Evolutionary conservation across 2,329 filamentous ascomycete species (phyloP), one percentile per base, ranked within the genome.

Genomic region (Colletotrichum sp.): DNA sequence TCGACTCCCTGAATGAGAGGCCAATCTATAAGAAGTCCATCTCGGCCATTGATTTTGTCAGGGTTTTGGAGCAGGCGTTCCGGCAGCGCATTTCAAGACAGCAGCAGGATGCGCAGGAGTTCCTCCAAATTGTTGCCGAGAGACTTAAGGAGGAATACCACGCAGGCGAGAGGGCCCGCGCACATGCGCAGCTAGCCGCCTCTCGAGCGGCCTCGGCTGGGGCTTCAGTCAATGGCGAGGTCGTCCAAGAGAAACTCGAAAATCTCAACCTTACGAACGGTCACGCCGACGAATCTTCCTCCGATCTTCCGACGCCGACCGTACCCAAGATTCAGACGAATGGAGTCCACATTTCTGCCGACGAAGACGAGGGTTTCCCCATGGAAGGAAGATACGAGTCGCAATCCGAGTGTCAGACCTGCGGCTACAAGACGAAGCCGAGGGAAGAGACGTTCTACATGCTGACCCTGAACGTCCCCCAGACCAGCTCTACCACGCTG

Each of bases 61-160:
- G 91, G 77, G 93, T 94, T 0, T 88, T 99, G 67, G 97, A 99
- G 86, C 88, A 89, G 34, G 96, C 96, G 1, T 99, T 98, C 82
- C 92, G 92, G 72, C 96, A 98, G 81, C 93, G 95, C 80, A 98
- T 99, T 80, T 98, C 95, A 82, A 91, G 96, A 70, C 95, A 97
- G 82, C 97, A 99, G 85, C 97, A 99, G 85, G 97, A 99, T 86
- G 97, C 97, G 13, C 97, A 99, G 82, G 97, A 99, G 84, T 98
- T 99, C 78, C 86, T 99, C 72, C 97, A 99, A 86, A 93, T 99
- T 66, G 94, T 99, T 15, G 94, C 95, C 4, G 96, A 99, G 86
- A 91, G 96, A 68, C 88, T 99, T 72, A 96, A 95, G 81, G 97
- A 99, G 82, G 97, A 99, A 85, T 98, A 98, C 81, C 93, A 98